Percentiles rank a stretch among this genome's conserved stretches.
These are phyloP conservation scores for Monilinia laxa DNA, from an alignment of 2,329 filamentous ascomycete genomes.

Conservation along the genomic window DNA sequence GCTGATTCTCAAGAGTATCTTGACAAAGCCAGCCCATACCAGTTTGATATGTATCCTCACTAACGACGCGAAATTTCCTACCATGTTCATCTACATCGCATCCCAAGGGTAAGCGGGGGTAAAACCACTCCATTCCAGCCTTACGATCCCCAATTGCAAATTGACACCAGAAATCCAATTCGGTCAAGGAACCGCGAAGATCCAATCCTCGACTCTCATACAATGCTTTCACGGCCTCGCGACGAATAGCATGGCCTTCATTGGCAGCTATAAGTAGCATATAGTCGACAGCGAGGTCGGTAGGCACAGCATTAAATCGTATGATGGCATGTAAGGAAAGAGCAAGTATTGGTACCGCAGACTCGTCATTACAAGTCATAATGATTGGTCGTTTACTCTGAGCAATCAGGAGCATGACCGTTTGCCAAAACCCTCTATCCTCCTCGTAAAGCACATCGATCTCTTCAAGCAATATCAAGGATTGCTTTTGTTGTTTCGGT, in stretches of 20 bases:
- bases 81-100: constrained; percentile 66
- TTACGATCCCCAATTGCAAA: constrained; percentile 88
- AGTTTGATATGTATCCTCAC: constrained; percentile 70
- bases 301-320: constrained; percentile 66
- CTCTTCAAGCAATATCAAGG: constrained; percentile 89
- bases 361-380: constrained; percentile 92
- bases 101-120: constrained; percentile 71
- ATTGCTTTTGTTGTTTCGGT: constrained; percentile 72
- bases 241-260: constrained; percentile 78
- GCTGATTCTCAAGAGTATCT: constrained; percentile 51
- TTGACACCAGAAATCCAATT: constrained; percentile 96
- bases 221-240: constrained; percentile 65
- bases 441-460: constrained; percentile 93
- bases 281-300: constrained; percentile 72
- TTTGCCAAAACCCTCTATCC: constrained; percentile 92
- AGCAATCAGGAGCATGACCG: constrained; percentile 70
- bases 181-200: constrained; percentile 75
- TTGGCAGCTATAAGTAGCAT: constrained; percentile 79
- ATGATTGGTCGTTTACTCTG: constrained; percentile 90
- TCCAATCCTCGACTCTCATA: constrained; percentile 70
- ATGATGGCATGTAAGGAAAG: constrained; percentile 85
- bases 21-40: constrained; percentile 77
- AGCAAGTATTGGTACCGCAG: constrained; percentile 69
- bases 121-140: constrained; percentile 87
- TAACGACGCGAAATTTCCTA: constrained; percentile 73